Evolutionary conservation across 1,284 basidiomycete species (phyloP).

Genomic region (Lentinula novae-zelandiae): DNA sequence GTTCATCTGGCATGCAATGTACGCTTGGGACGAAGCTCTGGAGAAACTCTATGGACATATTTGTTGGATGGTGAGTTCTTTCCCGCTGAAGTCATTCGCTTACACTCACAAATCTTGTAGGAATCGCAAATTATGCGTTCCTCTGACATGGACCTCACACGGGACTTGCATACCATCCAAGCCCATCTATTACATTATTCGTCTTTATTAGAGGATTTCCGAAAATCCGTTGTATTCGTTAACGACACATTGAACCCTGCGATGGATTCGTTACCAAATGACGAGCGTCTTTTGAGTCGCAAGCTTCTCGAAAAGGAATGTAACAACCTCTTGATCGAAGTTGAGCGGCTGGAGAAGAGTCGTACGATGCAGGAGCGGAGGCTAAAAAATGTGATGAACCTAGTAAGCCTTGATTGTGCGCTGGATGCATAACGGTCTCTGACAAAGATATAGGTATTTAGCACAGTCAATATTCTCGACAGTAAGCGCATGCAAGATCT

Average conservation of each 20-base stretch:
- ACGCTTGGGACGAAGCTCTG: conserved; percentile 55
- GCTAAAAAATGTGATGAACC: conserved; percentile 44
- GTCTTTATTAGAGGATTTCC: conserved; percentile 40
- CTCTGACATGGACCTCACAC: conserved; percentile 28
- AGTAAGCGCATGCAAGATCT: conserved; percentile 33
- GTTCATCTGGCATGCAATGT: conserved; percentile 54
- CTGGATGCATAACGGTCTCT: neutral
- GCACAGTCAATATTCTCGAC: conserved; percentile 41
- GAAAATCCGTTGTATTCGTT: conserved; percentile 38
- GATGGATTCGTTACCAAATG: conserved; percentile 26
- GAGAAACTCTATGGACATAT: conserved; percentile 48
- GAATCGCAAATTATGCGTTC: conserved; percentile 36
- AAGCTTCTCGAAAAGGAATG: conserved; percentile 32
- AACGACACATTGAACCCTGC: conserved; percentile 40
- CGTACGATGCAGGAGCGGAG: conserved; percentile 39
- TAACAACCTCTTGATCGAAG: conserved; percentile 32
- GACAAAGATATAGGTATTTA: conserved; percentile 34
- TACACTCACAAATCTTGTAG: conserved; percentile 18
- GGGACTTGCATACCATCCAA: conserved; percentile 35
- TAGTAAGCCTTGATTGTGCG: conserved; percentile 27
- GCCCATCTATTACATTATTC: conserved; percentile 43
- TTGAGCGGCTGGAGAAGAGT: conserved; percentile 35
- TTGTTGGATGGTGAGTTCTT: conserved; percentile 34
- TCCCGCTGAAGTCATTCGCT: neutral
- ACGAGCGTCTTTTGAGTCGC: conserved; percentile 19